These are phyloP conservation scores for Leccinum subrobustum DNA, from an alignment of 1,284 basidiomycete genomes.

Conservation along the genomic window DNA sequence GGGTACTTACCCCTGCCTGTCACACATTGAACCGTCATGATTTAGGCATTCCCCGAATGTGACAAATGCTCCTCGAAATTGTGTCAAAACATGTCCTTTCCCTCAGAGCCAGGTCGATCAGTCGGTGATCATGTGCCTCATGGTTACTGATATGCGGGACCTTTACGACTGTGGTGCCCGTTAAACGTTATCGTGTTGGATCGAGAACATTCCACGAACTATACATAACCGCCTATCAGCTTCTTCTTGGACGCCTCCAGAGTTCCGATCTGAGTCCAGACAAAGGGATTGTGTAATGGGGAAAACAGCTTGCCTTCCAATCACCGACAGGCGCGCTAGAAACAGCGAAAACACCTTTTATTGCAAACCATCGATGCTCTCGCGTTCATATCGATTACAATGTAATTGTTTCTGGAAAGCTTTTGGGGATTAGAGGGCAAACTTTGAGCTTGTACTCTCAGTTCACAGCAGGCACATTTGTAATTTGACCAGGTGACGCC, in stretches of 20 bases:
- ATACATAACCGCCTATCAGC: neutral
- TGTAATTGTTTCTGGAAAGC: conserved; percentile 14
- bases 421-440: conserved; percentile 13
- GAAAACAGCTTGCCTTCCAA: conserved; percentile 15
- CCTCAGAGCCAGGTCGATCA: neutral
- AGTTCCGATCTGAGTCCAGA: neutral
- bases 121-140: neutral
- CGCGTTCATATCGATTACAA: conserved; percentile 32
- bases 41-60: neutral
- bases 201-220: neutral
- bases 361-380: conserved; percentile 20
- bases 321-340: conserved; percentile 11
- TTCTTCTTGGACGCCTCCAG: neutral
- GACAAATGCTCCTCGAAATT: neutral
- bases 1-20: neutral
- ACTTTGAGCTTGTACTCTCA: neutral
- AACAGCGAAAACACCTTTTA: conserved; percentile 2
- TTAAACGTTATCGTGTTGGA: neutral
- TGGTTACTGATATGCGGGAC: neutral
- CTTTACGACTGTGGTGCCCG: neutral
- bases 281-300: conserved; percentile 11
- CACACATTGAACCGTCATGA: neutral
- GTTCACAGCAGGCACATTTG: conserved; percentile 21
- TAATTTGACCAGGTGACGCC: neutral
- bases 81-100: neutral